These are phyloP conservation scores for Auriscalpium microsporum DNA, from an alignment of 768 basidiomycete species.

Conservation along the genomic window DNA sequence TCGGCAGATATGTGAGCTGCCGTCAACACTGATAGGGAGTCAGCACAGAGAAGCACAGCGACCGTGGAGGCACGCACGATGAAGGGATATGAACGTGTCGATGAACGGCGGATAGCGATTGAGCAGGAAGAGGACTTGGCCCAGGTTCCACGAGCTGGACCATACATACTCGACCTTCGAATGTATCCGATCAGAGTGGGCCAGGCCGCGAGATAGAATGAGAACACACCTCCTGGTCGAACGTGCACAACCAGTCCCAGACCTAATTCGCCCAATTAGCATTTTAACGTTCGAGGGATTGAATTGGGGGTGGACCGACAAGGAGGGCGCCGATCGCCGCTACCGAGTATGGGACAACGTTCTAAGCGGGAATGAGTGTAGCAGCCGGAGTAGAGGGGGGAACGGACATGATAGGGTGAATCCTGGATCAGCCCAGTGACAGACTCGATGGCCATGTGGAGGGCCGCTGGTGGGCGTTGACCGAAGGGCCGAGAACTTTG, in stretches of 20 bases:
- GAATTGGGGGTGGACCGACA: background rate
- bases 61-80: slow-evolving; percentile 14
- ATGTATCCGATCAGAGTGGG: background rate
- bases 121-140: slow-evolving; percentile 28
- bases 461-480: too few relatives aligned
- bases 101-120: slow-evolving; percentile 35
- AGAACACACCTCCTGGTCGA: slow-evolving; percentile 27
- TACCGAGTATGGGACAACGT: background rate
- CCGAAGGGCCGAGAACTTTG: too few relatives aligned
- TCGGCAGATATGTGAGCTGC: background rate
- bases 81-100: slow-evolving; percentile 28
- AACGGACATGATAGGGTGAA: background rate
- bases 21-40: background rate
- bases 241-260: slow-evolving; percentile 29
- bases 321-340: background rate
- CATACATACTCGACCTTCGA: slow-evolving; percentile 28
- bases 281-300: background rate
- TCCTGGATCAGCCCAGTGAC: background rate
- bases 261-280: slow-evolving; percentile 16
- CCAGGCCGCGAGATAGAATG: background rate
- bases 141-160: slow-evolving; percentile 23
- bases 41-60: background rate
- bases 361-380: background rate
- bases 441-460: background rate
- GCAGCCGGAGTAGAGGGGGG: background rate